phyloP scores from a whole-genome alignment of 1,139 yeast species.

The Yamadazyma atmosphaerica region DNA sequence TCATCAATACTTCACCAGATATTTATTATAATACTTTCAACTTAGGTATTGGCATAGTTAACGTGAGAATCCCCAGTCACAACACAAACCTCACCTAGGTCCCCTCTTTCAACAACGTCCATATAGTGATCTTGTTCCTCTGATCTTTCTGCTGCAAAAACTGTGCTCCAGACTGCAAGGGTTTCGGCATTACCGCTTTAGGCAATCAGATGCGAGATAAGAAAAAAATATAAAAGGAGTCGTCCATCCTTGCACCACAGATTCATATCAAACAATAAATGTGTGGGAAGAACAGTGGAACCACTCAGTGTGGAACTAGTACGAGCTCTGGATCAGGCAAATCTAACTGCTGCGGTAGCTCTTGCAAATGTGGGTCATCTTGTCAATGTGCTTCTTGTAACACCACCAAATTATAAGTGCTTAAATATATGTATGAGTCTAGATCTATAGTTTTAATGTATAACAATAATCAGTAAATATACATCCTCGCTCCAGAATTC shows the following conservation, averaged over 20 bases:
- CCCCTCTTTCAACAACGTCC: too few species aligned
- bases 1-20: too few species aligned
- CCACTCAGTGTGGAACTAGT: slow-evolving; percentile 8
- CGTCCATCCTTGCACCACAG: background rate
- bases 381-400: slow-evolving; percentile 43
- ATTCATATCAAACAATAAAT: slow-evolving; percentile 1
- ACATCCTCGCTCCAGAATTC: too few species aligned
- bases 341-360: slow-evolving; percentile 34
- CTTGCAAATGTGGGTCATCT: slow-evolving; percentile 45
- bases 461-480: too few species aligned
- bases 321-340: slow-evolving; percentile 3
- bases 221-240: background rate
- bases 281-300: slow-evolving; percentile 13
- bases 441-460: background rate
- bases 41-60: too few species aligned
- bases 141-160: too few species aligned
- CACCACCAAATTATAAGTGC: slow-evolving; percentile 34
- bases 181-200: background rate
- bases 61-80: too few species aligned
- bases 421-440: too few species aligned
- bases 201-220: background rate
- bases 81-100: too few species aligned
- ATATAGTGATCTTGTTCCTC: too few species aligned
- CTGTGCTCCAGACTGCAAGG: too few species aligned
- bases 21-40: too few species aligned